Evolutionary conservation across 192 early-diverging fungal species (phyloP), one percentile per base, ranked within the genome.

Genomic region (Rhizophlyctis rosea): DNA sequence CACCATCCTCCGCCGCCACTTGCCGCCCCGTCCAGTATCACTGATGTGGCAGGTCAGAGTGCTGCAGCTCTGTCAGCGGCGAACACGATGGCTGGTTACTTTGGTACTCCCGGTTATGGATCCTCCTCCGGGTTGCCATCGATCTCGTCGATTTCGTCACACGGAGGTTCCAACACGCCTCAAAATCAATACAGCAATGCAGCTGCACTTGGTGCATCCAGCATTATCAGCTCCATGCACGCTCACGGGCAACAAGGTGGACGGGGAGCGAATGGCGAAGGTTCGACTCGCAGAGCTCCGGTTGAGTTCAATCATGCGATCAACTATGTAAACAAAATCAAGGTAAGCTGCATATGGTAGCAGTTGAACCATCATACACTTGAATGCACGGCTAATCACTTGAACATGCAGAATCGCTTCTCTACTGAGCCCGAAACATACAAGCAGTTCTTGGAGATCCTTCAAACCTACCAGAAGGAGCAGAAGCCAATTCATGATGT

Each of bases 311-410:
- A 93, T 54, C 94, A 98, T 67, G 97, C 97, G 11, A 99, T 99
- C 50, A 98, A 91, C 70, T 99, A 98, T 69, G 97, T 99, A 9
- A 98, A 98, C 76, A 98, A 98, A 76, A 97, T 99, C 64, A 99
- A 99, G 78, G 87, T 88, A 76, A 29, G 65, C 55, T n/a, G 7
- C n/a, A 18, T 34, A 35, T 16, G 3, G 31, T 36, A 52, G 2
- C 1, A 49, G 2, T 61, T 47, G n/a, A 21, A 25, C 1, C 56
- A 28, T 24, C 25, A 16, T 14, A 60, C 53, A 47, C 50, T 70
- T 28, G 14, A 28, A 49, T 29, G 49, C 30, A 13, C 39, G 31
- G 21, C 31, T 33, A 28, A 27, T 57, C 55, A 55, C 25, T 5
- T 51, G 50, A 44, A 21, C 44, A 59, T 23, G 50, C 34, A 91